Evolutionary conservation across 2,329 filamentous ascomycete species (phyloP), one percentile per base, ranked within the genome.

Genomic region (Zalaria sp.): DNA sequence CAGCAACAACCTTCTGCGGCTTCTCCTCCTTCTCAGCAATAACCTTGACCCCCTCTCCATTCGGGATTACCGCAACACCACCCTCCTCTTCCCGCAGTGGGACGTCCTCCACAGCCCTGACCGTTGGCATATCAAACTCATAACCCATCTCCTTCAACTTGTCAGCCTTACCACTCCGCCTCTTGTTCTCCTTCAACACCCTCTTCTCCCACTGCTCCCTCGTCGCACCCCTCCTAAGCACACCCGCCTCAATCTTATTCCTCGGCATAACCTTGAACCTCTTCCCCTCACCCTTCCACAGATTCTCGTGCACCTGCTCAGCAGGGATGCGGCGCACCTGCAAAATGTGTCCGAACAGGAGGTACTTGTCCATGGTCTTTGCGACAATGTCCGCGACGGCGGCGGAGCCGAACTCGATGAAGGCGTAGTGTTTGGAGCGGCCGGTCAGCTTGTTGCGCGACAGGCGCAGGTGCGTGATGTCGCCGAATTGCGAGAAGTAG

Each of bases 361-460:
- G 77, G 64, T 98, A 98, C 65, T 88, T 93, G 70, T 95, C 78
- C 91, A 98, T 98, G 25, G 91, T 94, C 66, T 87, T 84, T 39
- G 85, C 81, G 27, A 93, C 89, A 52, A 96, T 87, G 54, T 85
- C 81, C 34, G 91, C 89, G n/a, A 87, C 83, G 43, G 86, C 80
- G 29, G 71, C 67, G 5, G 74, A 76, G 2, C 66, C 65, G 56
- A 98, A 98, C 64, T 98, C 86, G 56, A 98, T 74, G 62, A 95
- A 98, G 28, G 86, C 91, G 57, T 83, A 93, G 69, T 96, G 91
- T 69, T 91, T 93, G 59, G 83, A 87, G 44, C 78, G 77, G 43
- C 91, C 91, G 1, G 88, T 96, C 61, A 82, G 82, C 64, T 83
- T 86, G 71, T 94, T 96, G 54, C 91, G 81, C 27, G 87, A 91